Conservation (phyloP, 2,329 filamentous ascomycete genomes). For the Coniochaeta sp. region DNA sequence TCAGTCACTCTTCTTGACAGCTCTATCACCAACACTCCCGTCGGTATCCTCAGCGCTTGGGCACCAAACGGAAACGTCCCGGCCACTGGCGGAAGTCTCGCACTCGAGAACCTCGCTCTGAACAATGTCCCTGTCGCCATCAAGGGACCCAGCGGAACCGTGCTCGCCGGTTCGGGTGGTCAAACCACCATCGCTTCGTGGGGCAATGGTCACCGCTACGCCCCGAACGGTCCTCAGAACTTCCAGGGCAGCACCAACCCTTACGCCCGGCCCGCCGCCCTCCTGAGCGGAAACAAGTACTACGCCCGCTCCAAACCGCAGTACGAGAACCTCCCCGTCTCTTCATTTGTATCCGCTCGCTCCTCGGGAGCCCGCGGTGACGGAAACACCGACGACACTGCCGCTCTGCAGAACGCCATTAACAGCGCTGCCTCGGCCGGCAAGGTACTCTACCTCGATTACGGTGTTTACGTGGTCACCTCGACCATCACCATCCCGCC, state of each 20-base stretch:
- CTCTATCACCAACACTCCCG: slow-evolving; percentile 53
- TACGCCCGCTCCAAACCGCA: slow-evolving; percentile 66
- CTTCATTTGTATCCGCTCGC: slow-evolving; percentile 48
- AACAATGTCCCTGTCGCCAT: slow-evolving; percentile 32
- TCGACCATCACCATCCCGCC: slow-evolving; percentile 38
- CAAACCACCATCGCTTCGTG: slow-evolving; percentile 49
- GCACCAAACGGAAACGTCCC: slow-evolving; percentile 25
- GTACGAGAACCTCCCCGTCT: slow-evolving; percentile 51
- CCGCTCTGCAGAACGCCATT: slow-evolving; percentile 51
- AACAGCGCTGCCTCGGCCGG: slow-evolving; percentile 37
- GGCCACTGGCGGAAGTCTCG: slow-evolving; percentile 45
- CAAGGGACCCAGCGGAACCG: slow-evolving; percentile 26
- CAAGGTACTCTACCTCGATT: slow-evolving; percentile 49
- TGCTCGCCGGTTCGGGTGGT: slow-evolving; percentile 49
- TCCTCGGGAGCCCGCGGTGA: slow-evolving; percentile 34
- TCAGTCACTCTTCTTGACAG: slow-evolving; percentile 67
- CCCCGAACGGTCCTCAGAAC: slow-evolving; percentile 26
- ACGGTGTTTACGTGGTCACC: slow-evolving; percentile 46
- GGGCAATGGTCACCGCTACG: slow-evolving; percentile 63
- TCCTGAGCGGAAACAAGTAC: slow-evolving; percentile 44
- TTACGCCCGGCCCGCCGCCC: slow-evolving; percentile 40
- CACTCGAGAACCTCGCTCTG: slow-evolving; percentile 44
- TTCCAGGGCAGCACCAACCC: slow-evolving; percentile 41
- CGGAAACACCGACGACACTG: slow-evolving; percentile 52
- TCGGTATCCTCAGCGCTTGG: slow-evolving; percentile 59